Evolutionary conservation across 2,329 filamentous ascomycete genomes (phyloP).

Genomic region (Verticillium dahliae): DNA sequence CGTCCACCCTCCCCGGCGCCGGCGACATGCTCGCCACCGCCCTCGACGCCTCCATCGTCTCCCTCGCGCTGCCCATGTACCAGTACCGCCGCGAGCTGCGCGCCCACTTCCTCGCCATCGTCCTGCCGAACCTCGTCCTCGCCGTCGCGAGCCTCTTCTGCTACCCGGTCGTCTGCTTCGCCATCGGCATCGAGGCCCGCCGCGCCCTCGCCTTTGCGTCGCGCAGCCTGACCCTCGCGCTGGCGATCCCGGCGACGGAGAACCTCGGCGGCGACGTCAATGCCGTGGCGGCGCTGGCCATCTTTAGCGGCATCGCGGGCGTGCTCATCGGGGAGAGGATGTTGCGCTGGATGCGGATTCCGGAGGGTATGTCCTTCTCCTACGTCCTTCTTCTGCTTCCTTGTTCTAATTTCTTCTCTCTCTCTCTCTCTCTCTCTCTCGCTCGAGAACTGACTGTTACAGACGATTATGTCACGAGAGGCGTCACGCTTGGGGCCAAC

Average conservation of each 20-base stretch:
- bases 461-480: conserved; percentile 59
- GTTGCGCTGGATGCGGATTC: conserved; percentile 42
- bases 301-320: conserved; percentile 53
- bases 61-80: conserved; percentile 55
- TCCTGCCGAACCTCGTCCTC: conserved; percentile 44
- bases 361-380: conserved; percentile 35
- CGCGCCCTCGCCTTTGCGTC: conserved; percentile 49
- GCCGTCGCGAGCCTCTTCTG: conserved; percentile 47
- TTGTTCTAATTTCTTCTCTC: background rate
- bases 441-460: background rate
- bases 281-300: conserved; percentile 49
- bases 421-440: too few relatives aligned
- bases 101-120: conserved; percentile 45
- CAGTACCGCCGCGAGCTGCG: conserved; percentile 50
- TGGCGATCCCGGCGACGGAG: conserved; percentile 49
- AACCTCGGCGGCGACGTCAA: conserved; percentile 52
- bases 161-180: conserved; percentile 48
- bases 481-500: conserved; percentile 55
- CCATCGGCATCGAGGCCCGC: conserved; percentile 44
- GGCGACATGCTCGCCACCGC: conserved; percentile 49
- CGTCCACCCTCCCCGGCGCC: conserved; percentile 38
- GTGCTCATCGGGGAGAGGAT: conserved; percentile 46
- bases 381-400: background rate
- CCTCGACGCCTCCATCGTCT: conserved; percentile 52
- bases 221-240: conserved; percentile 50